Percentiles rank a stretch among this genome's conserved stretches.
These are phyloP conservation scores for Angophora floribunda DNA, from an alignment of 345 rosid genomes.

Conservation along the genomic window DNA sequence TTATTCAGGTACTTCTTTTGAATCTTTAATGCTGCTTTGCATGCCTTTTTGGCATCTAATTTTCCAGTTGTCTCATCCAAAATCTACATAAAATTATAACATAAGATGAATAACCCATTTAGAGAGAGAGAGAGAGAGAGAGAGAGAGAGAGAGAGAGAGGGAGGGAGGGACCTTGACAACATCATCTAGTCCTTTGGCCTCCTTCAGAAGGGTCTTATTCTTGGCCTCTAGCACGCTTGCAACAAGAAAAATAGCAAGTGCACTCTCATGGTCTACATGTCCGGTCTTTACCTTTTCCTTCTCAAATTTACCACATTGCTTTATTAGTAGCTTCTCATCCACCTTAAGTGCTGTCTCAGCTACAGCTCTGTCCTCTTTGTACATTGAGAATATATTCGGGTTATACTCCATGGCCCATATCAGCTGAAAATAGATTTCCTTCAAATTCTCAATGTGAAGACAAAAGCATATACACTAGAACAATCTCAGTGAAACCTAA, in stretches of 20 bases:
- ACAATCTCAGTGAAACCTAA: background rate
- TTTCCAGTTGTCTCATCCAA: constrained; percentile 62
- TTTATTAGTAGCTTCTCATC: constrained; percentile 41
- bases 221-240: constrained; percentile 83
- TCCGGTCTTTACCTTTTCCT: constrained; percentile 48
- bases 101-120: background rate
- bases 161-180: constrained; percentile 50
- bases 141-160: background rate
- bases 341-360: constrained; percentile 8
- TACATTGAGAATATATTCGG: constrained; percentile 63
- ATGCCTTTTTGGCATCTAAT: constrained; percentile 79
- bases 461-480: background rate
- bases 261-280: constrained; percentile 33
- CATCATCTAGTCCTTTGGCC: constrained; percentile 86
- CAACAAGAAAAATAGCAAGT: constrained; percentile 76
- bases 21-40: constrained; percentile 71
- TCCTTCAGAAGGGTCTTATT: constrained; percentile 76
- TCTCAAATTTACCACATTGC: constrained; percentile 81
- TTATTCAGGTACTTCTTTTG: constrained; percentile 69
- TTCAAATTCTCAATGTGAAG: background rate
- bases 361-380: constrained; percentile 22
- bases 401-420: constrained; percentile 98
- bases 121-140: background rate
- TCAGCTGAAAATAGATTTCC: constrained; percentile 47
- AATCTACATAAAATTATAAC: constrained; percentile 34